phyloP scores from a whole-genome alignment of 2,329 filamentous ascomycete genomes.

The Curvularia eragrostidis region DNA sequence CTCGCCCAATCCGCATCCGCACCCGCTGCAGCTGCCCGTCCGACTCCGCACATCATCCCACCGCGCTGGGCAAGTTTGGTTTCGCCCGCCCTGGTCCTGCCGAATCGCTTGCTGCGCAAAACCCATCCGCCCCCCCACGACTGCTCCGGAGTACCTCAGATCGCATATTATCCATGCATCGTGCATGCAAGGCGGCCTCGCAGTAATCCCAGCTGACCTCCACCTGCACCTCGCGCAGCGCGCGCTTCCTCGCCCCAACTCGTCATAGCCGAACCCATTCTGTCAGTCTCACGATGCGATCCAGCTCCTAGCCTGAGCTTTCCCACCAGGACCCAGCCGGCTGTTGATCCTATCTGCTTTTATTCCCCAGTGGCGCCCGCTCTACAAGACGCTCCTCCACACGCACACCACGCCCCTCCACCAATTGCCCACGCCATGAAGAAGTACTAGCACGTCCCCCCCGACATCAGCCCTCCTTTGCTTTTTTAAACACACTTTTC shows the following conservation, averaged over 20 bases:
- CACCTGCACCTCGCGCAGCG: conserved; percentile 38
- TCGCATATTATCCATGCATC: conserved; percentile 28
- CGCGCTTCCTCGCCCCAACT: conserved; percentile 39
- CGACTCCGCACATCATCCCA: conserved; percentile 18
- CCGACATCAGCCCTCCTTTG: neutral
- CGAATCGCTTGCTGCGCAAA: conserved; percentile 23
- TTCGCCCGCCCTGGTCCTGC: conserved; percentile 21
- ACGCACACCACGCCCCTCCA: conserved; percentile 4
- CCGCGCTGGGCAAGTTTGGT: conserved; percentile 9
- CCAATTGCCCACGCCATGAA: conserved; percentile 35
- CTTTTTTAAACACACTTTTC: conserved; percentile 1
- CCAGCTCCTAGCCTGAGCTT: conserved; percentile 33
- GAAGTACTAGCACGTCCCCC: conserved; percentile 26
- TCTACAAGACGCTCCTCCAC: conserved; percentile 27
- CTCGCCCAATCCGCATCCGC: neutral
- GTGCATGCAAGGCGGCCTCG: conserved; percentile 27
- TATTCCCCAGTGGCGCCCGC: conserved; percentile 36
- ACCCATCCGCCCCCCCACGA: conserved; percentile 27
- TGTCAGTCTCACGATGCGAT: conserved; percentile 41
- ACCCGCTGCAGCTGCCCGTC: conserved; percentile 4
- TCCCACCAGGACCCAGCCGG: conserved; percentile 32
- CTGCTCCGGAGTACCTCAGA: conserved; percentile 32
- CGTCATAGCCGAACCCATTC: conserved; percentile 32
- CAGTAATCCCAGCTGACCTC: conserved; percentile 35
- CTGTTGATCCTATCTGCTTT: conserved; percentile 38